Conservation (phyloP, 768 basidiomycete species). For the Tricholoma matsutake region DNA sequence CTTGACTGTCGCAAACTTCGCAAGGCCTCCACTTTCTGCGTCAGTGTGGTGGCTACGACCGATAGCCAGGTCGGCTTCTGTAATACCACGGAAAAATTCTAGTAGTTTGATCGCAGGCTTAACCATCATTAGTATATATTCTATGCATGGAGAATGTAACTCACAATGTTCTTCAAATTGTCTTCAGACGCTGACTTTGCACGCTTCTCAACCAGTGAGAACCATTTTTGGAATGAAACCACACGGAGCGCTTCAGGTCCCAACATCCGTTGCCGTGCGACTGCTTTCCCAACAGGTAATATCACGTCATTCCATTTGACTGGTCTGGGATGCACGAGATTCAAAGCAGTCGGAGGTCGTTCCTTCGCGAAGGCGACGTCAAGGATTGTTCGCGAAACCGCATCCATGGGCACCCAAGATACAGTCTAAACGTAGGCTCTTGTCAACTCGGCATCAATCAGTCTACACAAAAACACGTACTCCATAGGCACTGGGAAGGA, state of each 20-base stretch:
- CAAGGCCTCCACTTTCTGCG: constrained; percentile 12
- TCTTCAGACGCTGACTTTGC: too few species aligned
- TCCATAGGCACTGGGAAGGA: constrained; percentile 25
- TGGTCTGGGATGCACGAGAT: constrained; percentile 6
- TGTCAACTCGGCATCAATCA: background rate
- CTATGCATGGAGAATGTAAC: too few species aligned
- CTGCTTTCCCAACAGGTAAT: constrained; percentile 13
- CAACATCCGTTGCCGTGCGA: constrained; percentile 25
- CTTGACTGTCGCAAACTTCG: background rate
- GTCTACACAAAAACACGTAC: constrained; percentile 22
- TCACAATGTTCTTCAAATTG: too few species aligned
- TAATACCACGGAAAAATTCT: constrained; percentile 28
- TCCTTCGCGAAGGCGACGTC: too few species aligned
- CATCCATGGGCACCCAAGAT: constrained; percentile 6
- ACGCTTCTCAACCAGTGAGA: too few species aligned
- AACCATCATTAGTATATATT: background rate
- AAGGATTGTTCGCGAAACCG: too few species aligned
- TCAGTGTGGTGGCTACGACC: background rate
- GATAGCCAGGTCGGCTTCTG: constrained; percentile 13
- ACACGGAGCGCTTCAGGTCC: too few species aligned
- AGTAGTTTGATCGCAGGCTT: constrained; percentile 35
- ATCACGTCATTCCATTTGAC: constrained; percentile 31
- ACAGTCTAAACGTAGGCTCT: constrained; percentile 22
- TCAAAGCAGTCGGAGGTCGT: too few species aligned
- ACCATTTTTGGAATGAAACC: too few species aligned